phyloP scores from a whole-genome alignment of 2,329 filamentous ascomycete species.

The Ascomycota sp. region DNA sequence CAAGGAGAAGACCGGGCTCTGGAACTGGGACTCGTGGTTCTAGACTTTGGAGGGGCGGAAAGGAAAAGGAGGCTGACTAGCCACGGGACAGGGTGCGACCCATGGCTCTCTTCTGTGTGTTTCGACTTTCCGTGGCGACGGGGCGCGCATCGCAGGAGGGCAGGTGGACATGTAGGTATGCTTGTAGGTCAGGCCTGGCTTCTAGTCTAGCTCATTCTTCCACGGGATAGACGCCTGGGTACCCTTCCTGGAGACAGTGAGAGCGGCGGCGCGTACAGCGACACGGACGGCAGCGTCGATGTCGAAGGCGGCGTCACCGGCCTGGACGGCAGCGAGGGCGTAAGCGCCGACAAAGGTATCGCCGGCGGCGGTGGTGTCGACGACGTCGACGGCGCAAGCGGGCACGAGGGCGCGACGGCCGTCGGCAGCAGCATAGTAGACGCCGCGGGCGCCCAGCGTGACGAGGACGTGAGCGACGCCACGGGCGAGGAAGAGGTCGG shows the following conservation, averaged over 20 bases:
- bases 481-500: constrained; percentile 38
- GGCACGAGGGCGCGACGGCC: constrained; percentile 27
- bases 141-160: background rate
- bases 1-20: constrained; percentile 8
- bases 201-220: constrained; percentile 19
- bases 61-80: background rate
- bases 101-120: constrained; percentile 1
- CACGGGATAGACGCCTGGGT: constrained; percentile 23
- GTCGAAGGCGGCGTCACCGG: constrained; percentile 19
- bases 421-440: constrained; percentile 36
- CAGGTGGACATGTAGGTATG: no score
- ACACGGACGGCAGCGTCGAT: constrained; percentile 36
- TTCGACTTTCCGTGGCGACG: no score
- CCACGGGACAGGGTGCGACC: background rate
- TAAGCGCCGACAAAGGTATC: constrained; percentile 90
- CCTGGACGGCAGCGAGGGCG: constrained; percentile 47
- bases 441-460: constrained; percentile 67
- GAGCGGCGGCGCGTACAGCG: constrained; percentile 24
- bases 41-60: constrained; percentile 5
- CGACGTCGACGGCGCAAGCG: constrained; percentile 52
- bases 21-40: constrained; percentile 10
- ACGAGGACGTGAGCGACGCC: constrained; percentile 65
- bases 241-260: constrained; percentile 21
- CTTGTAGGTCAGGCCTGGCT: constrained; percentile 1
- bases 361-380: constrained; percentile 86